Evolutionary conservation across 495 filamentous ascomycete genomes (phyloP), one percentile per base, ranked within the genome.

Genomic region (Neurospora africana): DNA sequence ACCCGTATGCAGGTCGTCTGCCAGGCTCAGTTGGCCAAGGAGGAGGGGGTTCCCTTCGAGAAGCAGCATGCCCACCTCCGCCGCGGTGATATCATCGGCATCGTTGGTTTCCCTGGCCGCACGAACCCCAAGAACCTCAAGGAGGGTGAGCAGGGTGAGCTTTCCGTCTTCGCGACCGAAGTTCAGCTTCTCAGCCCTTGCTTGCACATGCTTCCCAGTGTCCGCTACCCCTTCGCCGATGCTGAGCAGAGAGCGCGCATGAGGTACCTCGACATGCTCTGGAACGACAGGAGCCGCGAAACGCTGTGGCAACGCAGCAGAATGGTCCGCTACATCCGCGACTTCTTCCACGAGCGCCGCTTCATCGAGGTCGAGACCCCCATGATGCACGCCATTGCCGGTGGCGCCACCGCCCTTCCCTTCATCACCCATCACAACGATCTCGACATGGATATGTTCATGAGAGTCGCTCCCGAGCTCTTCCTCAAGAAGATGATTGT

Each of bases 311-410:
- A 91, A 19, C 88, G 95, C 30, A 86, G 91, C 80, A 94, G 92
- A 86, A 92, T 97, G 74, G 87, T 97, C 72, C 86, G 84, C 70
- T 97, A 91, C 78, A 89, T 98, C 72, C 92, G 95, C 73, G 86
- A 87, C 72, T 98, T 89, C 86, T 93, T 99, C 75, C 93, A 98
- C 75, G 86, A 86, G 70, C 86, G 88, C 68, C 92, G 93, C 72
- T 99, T 98, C 79, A 85, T 91, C 68, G 94, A 98, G 81, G 93
- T 98, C n/a, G 92, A 98, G 83, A 98, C 95, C 2, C 96, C 96
- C 10, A 97, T 98, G 89, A 92, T 99, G 90, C 96, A 97, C 78
- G 88, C 91, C 71, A 95, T 97, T 79, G 94, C 95, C 36, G 95
- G 95, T 77, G 95, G 95, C 73, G 95, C 95, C 23, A 98, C 96